phyloP scores from a whole-genome alignment of 2,329 filamentous ascomycete genomes.

The Fusarium drepaniforme region DNA sequence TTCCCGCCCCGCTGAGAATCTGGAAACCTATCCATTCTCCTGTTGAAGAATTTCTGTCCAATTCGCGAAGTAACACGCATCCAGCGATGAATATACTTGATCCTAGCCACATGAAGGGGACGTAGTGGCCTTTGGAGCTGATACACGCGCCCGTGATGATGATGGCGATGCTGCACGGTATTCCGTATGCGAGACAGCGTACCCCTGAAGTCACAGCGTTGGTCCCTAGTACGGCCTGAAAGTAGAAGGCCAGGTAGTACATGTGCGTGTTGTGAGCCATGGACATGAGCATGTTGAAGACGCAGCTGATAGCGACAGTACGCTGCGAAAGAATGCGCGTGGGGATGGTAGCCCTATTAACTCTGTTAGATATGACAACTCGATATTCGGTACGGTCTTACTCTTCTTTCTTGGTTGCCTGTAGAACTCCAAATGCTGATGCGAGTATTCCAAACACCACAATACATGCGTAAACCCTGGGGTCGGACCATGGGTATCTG shows the following conservation, averaged over 20 bases:
- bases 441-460: constrained; percentile 12
- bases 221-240: constrained; percentile 15
- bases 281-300: constrained; percentile 29
- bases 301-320: constrained; percentile 14
- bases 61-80: constrained; percentile 4
- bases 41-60: constrained; percentile 47
- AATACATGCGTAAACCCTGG: constrained; percentile 8
- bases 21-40: constrained; percentile 59
- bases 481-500: constrained; percentile 16
- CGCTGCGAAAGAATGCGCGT: constrained; percentile 10
- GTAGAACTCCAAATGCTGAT: neutral
- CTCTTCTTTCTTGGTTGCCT: constrained; percentile 17
- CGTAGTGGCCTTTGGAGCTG: constrained; percentile 23
- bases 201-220: constrained; percentile 20
- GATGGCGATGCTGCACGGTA: constrained; percentile 15
- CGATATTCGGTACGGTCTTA: neutral
- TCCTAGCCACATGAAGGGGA: constrained; percentile 33
- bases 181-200: constrained; percentile 3
- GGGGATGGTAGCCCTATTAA: constrained; percentile 15
- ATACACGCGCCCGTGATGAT: constrained; percentile 16
- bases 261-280: constrained; percentile 29
- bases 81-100: constrained; percentile 25
- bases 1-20: constrained; percentile 55
- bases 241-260: constrained; percentile 30
- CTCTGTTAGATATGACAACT: neutral